phyloP scores from a whole-genome alignment of 768 basidiomycete genomes.

The Phylloporus arenicola region DNA sequence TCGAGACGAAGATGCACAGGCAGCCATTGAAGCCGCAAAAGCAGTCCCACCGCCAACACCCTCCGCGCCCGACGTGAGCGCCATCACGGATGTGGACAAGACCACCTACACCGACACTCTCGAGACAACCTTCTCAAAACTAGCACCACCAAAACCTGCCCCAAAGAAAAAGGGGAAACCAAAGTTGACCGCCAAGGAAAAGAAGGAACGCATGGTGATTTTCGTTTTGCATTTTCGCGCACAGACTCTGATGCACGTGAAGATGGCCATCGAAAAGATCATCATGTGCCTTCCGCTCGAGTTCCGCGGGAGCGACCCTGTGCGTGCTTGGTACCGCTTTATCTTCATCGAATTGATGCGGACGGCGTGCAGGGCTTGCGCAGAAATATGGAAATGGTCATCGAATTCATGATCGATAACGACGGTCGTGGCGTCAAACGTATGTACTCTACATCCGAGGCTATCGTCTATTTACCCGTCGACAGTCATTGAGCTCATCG shows the following conservation, averaged over 20 bases:
- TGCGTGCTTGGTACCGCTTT: conserved; percentile 33
- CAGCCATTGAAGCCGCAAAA: conserved; percentile 50
- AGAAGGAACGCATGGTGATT: conserved; percentile 68
- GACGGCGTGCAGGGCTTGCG: conserved; percentile 52
- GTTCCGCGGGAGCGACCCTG: conserved; percentile 85
- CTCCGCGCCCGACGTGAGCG: conserved; percentile 6
- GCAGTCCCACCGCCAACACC: conserved; percentile 30
- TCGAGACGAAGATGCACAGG: conserved; percentile 52
- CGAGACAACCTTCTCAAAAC: conserved; percentile 36
- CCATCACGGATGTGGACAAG: conserved; percentile 26
- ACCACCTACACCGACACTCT: conserved; percentile 26
- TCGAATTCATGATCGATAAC: conserved; percentile 69
- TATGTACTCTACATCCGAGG: conserved; percentile 17
- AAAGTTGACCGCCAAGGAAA: conserved; percentile 73
- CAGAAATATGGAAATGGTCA: conserved; percentile 73
- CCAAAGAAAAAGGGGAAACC: conserved; percentile 55
- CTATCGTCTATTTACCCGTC: not conserved
- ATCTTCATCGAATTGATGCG: not conserved
- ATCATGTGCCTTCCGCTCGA: conserved; percentile 79
- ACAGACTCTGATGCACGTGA: not conserved
- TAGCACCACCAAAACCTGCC: conserved; percentile 34
- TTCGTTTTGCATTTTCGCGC: not conserved
- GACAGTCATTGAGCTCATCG: conserved; percentile 71
- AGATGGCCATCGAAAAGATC: conserved; percentile 65
- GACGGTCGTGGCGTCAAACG: conserved; percentile 53